Evolutionary conservation across 345 rosid species (phyloP).

Genomic region (Populus pruinosa): DNA sequence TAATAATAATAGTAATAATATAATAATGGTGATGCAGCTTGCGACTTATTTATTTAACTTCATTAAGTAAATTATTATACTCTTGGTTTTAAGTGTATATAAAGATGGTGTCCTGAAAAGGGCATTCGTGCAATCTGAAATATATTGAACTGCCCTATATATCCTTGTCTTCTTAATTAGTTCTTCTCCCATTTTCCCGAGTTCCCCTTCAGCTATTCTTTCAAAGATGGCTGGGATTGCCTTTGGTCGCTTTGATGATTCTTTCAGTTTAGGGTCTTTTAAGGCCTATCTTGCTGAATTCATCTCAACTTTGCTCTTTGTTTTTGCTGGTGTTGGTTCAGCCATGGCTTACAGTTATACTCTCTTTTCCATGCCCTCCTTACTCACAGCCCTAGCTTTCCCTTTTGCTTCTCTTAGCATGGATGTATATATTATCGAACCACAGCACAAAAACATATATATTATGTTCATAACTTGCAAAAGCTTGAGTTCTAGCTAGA

Average conservation of each 20-base stretch:
- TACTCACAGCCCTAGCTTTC: background rate
- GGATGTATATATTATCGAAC: too few relatives aligned
- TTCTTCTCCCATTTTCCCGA: background rate
- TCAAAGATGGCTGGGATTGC: slow-evolving; percentile 47
- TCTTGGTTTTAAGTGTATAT: background rate
- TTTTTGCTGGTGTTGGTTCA: slow-evolving; percentile 92
- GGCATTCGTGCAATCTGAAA: slow-evolving; percentile 10
- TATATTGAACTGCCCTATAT: background rate
- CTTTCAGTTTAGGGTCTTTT: slow-evolving; percentile 73
- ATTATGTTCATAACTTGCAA: too few relatives aligned
- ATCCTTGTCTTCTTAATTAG: background rate
- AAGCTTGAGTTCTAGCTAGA: background rate
- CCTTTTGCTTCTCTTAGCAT: background rate
- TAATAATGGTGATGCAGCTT: background rate
- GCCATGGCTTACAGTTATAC: slow-evolving; percentile 76
- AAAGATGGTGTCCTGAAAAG: background rate
- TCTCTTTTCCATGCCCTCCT: background rate
- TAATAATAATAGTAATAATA: background rate
- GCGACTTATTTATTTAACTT: background rate
- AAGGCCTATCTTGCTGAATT: slow-evolving; percentile 90
- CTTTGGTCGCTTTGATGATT: slow-evolving; percentile 78
- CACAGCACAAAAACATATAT: too few relatives aligned
- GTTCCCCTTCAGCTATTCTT: background rate
- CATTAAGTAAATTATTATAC: background rate
- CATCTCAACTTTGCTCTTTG: slow-evolving; percentile 89